Conservation (phyloP, 73 alveolate genomes). For the Urostyla sp. region DNA sequence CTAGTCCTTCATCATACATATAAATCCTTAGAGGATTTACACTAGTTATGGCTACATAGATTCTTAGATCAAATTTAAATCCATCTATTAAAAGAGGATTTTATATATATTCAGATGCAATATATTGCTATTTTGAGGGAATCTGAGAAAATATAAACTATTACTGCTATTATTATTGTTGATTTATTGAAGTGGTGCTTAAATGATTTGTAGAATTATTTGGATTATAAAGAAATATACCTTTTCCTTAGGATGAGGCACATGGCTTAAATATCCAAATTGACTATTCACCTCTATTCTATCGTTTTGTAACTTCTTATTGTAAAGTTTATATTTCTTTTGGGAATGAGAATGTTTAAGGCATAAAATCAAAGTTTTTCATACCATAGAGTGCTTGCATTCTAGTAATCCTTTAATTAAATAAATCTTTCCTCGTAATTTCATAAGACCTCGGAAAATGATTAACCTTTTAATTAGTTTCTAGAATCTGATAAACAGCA, state of each 20-base stretch:
- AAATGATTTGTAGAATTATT: too few species aligned
- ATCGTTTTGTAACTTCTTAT: slow-evolving; percentile 56
- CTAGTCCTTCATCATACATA: slow-evolving; percentile 87
- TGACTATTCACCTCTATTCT: too few species aligned
- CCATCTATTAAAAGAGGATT: slow-evolving; percentile 85
- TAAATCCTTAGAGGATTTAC: slow-evolving; percentile 81
- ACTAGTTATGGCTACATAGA: slow-evolving; percentile 84
- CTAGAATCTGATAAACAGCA: slow-evolving; percentile 27
- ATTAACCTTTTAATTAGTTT: slow-evolving; percentile 46
- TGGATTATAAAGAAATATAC: slow-evolving; percentile 78
- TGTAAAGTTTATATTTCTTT: slow-evolving; percentile 62
- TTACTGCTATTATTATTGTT: too few species aligned
- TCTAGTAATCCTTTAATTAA: slow-evolving; percentile 64
- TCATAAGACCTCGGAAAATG: slow-evolving; percentile 86
- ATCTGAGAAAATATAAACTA: too few species aligned
- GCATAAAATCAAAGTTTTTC: slow-evolving; percentile 72
- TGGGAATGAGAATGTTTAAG: slow-evolving; percentile 80
- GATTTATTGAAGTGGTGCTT: too few species aligned
- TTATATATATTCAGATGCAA: slow-evolving; percentile 74
- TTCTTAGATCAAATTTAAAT: slow-evolving; percentile 84
- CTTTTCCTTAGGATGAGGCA: slow-evolving; percentile 87
- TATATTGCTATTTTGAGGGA: slow-evolving; percentile 56
- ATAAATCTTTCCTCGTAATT: slow-evolving; percentile 78
- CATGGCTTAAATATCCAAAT: slow-evolving; percentile 86
- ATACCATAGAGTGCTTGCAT: slow-evolving; percentile 74